These are phyloP conservation scores for Phaeotremella skinneri DNA, from an alignment of 768 basidiomycete genomes.

Conservation along the genomic window DNA sequence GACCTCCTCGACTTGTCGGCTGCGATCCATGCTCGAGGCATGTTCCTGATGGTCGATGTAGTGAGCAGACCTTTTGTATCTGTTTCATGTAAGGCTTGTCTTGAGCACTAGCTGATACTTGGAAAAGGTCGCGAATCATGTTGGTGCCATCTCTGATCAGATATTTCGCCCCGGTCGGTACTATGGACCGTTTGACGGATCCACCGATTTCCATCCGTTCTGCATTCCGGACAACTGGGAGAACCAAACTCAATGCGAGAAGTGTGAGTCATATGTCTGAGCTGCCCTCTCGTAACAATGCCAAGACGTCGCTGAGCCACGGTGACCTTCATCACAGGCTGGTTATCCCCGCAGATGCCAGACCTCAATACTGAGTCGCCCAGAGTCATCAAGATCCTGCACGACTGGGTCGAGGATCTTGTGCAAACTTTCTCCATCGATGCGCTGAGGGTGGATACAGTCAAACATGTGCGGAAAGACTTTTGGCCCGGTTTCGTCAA, in stretches of 20 bases:
- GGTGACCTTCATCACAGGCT: slow-evolving; percentile 48
- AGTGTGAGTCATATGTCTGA: slow-evolving; percentile 54
- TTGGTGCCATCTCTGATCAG: slow-evolving; percentile 63
- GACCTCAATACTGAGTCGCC: slow-evolving; percentile 76
- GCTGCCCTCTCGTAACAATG: neutral
- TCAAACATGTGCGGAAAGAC: slow-evolving; percentile 64
- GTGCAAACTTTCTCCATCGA: slow-evolving; percentile 73
- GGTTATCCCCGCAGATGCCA: slow-evolving; percentile 74
- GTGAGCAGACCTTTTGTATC: slow-evolving; percentile 22
- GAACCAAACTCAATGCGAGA: slow-evolving; percentile 66
- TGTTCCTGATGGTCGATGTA: slow-evolving; percentile 53
- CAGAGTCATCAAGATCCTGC: slow-evolving; percentile 63
- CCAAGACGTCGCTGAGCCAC: neutral
- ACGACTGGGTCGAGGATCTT: slow-evolving; percentile 66
- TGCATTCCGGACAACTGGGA: slow-evolving; percentile 65
- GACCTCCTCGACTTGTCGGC: slow-evolving; percentile 45
- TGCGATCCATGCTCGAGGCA: slow-evolving; percentile 47
- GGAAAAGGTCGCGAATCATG: slow-evolving; percentile 69
- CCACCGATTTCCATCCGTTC: slow-evolving; percentile 68
- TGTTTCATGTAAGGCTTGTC: neutral
- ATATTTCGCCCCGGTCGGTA: slow-evolving; percentile 56
- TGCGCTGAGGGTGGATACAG: slow-evolving; percentile 71
- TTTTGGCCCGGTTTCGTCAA: slow-evolving; percentile 77
- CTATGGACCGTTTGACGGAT: slow-evolving; percentile 34
- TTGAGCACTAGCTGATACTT: no score